Conservation (phyloP, 805 yeast species). For the Candida nonsorbophila region DNA sequence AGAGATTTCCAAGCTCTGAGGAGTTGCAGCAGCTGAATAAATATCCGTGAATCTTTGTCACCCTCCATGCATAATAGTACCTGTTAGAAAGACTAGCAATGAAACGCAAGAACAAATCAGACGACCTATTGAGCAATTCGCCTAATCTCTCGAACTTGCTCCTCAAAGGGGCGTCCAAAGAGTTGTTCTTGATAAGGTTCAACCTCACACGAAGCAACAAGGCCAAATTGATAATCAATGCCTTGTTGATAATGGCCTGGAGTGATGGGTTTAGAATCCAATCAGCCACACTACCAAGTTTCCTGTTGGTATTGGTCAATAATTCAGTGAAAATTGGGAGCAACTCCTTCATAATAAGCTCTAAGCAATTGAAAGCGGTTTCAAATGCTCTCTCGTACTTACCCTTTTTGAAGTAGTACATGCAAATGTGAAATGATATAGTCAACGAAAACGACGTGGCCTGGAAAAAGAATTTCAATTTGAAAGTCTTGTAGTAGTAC, state of each 20-base stretch:
- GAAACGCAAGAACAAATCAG: constrained; percentile 9
- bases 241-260: constrained; percentile 33
- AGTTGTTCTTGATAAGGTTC: constrained; percentile 1
- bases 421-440: constrained; percentile 25
- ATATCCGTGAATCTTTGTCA: too few relatives aligned
- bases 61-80: constrained; percentile 62
- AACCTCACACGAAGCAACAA: constrained; percentile 14
- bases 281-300: constrained; percentile 31
- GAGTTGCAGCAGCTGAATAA: not conserved
- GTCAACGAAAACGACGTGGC: constrained; percentile 4
- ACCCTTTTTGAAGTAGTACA: constrained; percentile 29
- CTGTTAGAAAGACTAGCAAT: constrained; percentile 39
- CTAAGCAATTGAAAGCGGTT: too few relatives aligned
- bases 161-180: constrained; percentile 7
- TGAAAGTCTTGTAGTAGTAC: constrained; percentile 5
- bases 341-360: constrained; percentile 25
- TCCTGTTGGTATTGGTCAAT: constrained; percentile 3
- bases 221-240: constrained; percentile 20
- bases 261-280: constrained; percentile 25
- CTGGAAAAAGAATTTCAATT: constrained; percentile 4
- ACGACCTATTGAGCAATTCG: constrained; percentile 11
- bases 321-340: constrained; percentile 4
- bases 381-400: constrained; percentile 24
- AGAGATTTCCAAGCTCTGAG: constrained; percentile 15
- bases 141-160: constrained; percentile 7